Evolutionary conservation across 1,139 yeast species (phyloP), one percentile per base, ranked within the genome.

Genomic region (Pichia sp.): DNA sequence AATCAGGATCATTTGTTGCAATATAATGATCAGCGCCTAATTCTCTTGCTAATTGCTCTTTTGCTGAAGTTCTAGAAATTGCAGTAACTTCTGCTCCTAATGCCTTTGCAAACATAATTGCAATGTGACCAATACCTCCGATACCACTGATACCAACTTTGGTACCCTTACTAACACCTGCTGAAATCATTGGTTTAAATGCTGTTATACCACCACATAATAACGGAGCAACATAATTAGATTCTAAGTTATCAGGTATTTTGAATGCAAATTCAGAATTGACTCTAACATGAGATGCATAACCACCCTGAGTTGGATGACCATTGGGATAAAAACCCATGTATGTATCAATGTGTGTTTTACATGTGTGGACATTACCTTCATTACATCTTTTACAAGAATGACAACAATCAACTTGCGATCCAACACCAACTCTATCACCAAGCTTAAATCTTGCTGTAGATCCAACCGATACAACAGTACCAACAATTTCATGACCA

Each of bases 191-290:
- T 35, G 86, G 86, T 24, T 77, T 69, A 60, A 68, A 80, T 3
- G 74, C 79, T 25, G 86, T 81, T 54, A 79, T 69, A 50, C 86
- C 86, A 48, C 80, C 85, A 66, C 86, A 80, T 68, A 80, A 65
- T 57, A 80, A 68, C 18, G 85, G 85, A 32, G 83, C 84, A 43
- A 79, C 85, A 42, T 65, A 56, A 41, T 64, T 66, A 15, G 73
- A 59, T 22, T 67, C 67, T 51, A 79, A 59, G 22, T 51, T 62
- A 7, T 78, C 82, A n/a, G 86, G 86, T 51, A 80, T 73, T 27
- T 71, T 70, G 62, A 79, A 74, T 7, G 69, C 77, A 57, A 74
- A 76, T 43, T 68, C 63, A 53, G 75, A 74, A 56, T 72, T 67
- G 30, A 74, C 80, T 51, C 79, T 70, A 40, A 77, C 65, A 60